Percentiles rank a stretch among this genome's conserved stretches.
phyloP scores from a whole-genome alignment of 202 grass and related monocot species.

The Carex sylvatica region DNA sequence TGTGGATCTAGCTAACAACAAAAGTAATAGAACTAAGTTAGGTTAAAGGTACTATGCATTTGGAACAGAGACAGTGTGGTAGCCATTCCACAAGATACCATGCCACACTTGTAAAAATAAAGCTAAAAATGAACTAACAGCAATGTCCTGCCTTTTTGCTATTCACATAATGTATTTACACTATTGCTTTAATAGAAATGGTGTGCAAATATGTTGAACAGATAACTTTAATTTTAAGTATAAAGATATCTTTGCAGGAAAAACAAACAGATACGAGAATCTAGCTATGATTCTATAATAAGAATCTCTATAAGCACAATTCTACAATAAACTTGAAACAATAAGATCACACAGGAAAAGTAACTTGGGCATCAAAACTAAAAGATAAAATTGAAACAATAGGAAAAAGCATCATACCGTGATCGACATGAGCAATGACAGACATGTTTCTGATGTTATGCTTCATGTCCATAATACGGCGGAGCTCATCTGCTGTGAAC shows the following conservation, averaged over 20 bases:
- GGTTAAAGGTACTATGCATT: neutral
- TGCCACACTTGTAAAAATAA: neutral
- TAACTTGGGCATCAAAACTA: neutral
- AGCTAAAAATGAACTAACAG: neutral
- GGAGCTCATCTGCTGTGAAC: constrained; percentile 68
- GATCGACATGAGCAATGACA: constrained; percentile 66
- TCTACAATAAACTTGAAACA: neutral
- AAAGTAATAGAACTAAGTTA: neutral
- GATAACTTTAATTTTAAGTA: neutral
- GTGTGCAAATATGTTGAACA: neutral
- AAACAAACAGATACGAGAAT: neutral
- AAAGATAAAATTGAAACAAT: neutral
- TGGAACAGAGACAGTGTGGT: neutral
- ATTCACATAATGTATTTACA: neutral
- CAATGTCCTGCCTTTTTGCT: neutral
- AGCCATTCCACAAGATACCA: neutral
- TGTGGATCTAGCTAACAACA: neutral
- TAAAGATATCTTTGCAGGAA: neutral
- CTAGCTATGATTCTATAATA: neutral
- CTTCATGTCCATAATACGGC: constrained; percentile 65
- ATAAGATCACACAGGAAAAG: neutral
- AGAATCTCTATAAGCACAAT: neutral
- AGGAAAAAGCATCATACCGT: constrained; percentile 39
- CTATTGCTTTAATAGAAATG: neutral
- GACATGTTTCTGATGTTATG: constrained; percentile 69